phyloP scores from a whole-genome alignment of 345 rosid genomes.

The Eucalyptus globulus region DNA sequence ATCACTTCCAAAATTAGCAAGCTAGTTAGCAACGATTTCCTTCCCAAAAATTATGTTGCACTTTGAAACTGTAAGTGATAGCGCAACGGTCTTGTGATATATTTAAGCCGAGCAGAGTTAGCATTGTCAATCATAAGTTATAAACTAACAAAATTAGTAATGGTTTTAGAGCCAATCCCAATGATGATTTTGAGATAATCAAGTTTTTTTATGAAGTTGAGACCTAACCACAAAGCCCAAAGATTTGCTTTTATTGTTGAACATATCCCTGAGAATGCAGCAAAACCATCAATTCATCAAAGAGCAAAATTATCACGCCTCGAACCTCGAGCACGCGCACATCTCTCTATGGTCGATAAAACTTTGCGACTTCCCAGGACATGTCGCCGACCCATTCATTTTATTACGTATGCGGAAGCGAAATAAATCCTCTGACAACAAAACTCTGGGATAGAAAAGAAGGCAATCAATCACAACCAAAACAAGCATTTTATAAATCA shows the following conservation, averaged over 20 bases:
- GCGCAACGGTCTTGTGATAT: not conserved
- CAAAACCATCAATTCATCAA: not conserved
- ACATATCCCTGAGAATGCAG: not conserved
- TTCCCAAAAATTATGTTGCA: not conserved
- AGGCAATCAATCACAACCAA: too few species aligned
- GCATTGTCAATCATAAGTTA: too few species aligned
- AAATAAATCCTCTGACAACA: too few species aligned
- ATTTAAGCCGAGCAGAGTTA: not conserved
- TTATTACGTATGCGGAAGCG: too few species aligned
- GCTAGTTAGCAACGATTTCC: not conserved
- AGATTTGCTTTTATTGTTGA: not conserved
- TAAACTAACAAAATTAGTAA: not conserved
- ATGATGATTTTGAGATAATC: not conserved
- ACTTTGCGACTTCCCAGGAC: too few species aligned
- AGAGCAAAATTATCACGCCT: not conserved
- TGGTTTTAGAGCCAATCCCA: not conserved
- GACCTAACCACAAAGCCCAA: not conserved
- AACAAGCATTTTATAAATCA: too few species aligned
- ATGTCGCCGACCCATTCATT: too few species aligned
- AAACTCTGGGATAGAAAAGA: too few species aligned
- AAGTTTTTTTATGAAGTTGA: not conserved
- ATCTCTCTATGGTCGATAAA: too few species aligned
- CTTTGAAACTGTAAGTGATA: too few species aligned
- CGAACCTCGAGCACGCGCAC: too few species aligned
- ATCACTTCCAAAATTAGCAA: too few species aligned